Evolutionary conservation across 2,329 filamentous ascomycete species (phyloP).

Genomic region (Botrytis byssoidea): DNA sequence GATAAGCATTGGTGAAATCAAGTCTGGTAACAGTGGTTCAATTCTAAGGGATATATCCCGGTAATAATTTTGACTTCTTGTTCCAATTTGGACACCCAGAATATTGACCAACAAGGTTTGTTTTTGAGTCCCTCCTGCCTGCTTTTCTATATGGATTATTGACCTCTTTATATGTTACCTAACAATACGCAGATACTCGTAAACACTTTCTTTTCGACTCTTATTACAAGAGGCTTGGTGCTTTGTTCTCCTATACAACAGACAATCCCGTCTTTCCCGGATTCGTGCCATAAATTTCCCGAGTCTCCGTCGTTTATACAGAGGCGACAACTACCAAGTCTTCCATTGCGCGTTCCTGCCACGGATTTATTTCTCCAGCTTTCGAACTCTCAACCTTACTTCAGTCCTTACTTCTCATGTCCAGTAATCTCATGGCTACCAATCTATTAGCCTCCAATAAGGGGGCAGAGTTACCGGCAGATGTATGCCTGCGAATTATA

Average conservation of each 20-base stretch:
- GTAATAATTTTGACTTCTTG: not conserved
- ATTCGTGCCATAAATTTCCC: not conserved
- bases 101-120: not conserved
- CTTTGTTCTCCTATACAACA: not conserved
- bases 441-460: constrained; percentile 9
- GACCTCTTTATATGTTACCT: not conserved
- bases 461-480: constrained; percentile 2
- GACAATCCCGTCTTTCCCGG: not conserved
- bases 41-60: not conserved
- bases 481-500: constrained; percentile 15
- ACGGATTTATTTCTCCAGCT: not conserved
- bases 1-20: not conserved
- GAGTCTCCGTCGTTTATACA: not conserved
- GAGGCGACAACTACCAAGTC: not conserved
- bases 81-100: not conserved
- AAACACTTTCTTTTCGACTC: not conserved
- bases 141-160: not conserved
- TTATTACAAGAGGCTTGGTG: not conserved
- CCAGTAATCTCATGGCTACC: not conserved
- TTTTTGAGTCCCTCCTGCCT: not conserved
- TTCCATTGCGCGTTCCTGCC: not conserved
- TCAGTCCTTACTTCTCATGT: not conserved
- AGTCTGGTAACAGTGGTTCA: not conserved
- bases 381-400: not conserved
- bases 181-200: not conserved